Percentiles rank a stretch among this genome's conserved stretches.
These are phyloP conservation scores for Colletotrichum trifolii DNA, from an alignment of 2,329 filamentous ascomycete species.

Conservation along the genomic window DNA sequence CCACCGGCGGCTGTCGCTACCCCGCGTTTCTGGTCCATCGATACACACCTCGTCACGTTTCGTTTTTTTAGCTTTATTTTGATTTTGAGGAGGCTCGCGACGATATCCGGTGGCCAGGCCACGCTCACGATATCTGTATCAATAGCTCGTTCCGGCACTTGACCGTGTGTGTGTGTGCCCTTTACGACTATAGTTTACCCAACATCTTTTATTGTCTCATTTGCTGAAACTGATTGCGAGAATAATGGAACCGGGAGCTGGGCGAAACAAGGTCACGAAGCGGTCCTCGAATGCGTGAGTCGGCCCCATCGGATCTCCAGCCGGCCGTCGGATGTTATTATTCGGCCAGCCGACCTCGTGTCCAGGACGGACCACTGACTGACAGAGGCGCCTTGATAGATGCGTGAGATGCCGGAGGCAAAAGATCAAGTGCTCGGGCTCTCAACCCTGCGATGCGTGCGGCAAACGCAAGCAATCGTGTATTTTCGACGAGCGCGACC, in stretches of 20 bases:
- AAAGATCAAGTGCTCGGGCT: conserved; percentile 59
- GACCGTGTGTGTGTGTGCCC: background rate
- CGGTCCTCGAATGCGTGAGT: conserved; percentile 39
- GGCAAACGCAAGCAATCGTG: conserved; percentile 54
- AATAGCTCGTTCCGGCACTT: background rate
- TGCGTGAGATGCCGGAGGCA: conserved; percentile 57
- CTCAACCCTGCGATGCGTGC: conserved; percentile 56
- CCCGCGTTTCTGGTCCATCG: conserved; percentile 19
- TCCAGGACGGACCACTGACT: background rate
- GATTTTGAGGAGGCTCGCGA: background rate
- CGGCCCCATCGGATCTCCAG: background rate
- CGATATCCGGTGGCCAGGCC: background rate
- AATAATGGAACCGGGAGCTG: conserved; percentile 32
- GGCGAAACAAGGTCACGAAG: conserved; percentile 34
- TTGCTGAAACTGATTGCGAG: background rate
- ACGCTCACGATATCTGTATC: too few species aligned
- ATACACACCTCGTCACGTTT: conserved; percentile 6
- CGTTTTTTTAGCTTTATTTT: background rate
- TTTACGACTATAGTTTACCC: background rate
- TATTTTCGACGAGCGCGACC: conserved; percentile 57
- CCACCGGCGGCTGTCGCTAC: conserved; percentile 16
- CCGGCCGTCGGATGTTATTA: background rate
- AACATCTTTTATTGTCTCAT: background rate
- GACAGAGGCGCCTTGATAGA: conserved; percentile 39
- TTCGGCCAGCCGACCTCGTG: background rate